phyloP scores from a whole-genome alignment of 2,329 filamentous ascomycete genomes.

The Teratosphaeriaceae sp. region DNA sequence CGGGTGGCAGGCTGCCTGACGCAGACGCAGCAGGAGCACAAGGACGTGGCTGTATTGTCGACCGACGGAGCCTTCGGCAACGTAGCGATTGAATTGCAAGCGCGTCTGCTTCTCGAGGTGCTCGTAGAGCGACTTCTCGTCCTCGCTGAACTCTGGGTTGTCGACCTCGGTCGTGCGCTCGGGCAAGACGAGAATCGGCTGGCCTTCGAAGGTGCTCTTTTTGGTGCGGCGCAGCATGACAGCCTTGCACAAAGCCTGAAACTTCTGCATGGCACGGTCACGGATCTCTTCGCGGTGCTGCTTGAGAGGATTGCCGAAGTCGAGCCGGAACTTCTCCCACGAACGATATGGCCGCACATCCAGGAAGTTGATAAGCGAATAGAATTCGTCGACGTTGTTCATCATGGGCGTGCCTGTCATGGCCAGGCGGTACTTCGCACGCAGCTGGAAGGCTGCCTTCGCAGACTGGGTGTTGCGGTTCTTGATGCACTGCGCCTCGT shows the following conservation, averaged over 20 bases:
- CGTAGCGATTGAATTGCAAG: conserved; percentile 68
- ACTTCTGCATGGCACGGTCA: conserved; percentile 55
- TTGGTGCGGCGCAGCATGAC: conserved; percentile 81
- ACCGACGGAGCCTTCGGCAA: conserved; percentile 60
- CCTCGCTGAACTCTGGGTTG: conserved; percentile 59
- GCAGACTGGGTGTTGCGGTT: conserved; percentile 60
- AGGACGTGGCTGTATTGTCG: conserved; percentile 74
- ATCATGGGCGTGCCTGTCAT: conserved; percentile 84
- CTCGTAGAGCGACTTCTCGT: conserved; percentile 59
- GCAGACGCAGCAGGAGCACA: conserved; percentile 70
- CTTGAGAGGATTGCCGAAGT: conserved; percentile 51
- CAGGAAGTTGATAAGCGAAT: conserved; percentile 70
- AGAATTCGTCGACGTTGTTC: conserved; percentile 74
- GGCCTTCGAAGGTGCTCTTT: conserved; percentile 68
- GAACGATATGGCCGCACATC: conserved; percentile 67
- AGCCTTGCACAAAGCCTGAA: conserved; percentile 71
- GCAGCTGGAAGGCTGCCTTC: conserved; percentile 52
- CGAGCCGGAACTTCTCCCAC: conserved; percentile 54
- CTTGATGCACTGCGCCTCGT: conserved; percentile 78
- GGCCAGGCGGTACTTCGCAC: conserved; percentile 61
- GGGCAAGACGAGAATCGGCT: conserved; percentile 64
- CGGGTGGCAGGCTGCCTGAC: conserved; percentile 74
- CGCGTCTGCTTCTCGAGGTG: conserved; percentile 61
- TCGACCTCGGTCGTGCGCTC: conserved; percentile 56
- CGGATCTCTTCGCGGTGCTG: conserved; percentile 23